A percentile compares a stretch with the other conserved stretches of the same genome.
Evolutionary conservation across 1,284 basidiomycete genomes (phyloP).

Genomic region (Earliella scabrosa): DNA sequence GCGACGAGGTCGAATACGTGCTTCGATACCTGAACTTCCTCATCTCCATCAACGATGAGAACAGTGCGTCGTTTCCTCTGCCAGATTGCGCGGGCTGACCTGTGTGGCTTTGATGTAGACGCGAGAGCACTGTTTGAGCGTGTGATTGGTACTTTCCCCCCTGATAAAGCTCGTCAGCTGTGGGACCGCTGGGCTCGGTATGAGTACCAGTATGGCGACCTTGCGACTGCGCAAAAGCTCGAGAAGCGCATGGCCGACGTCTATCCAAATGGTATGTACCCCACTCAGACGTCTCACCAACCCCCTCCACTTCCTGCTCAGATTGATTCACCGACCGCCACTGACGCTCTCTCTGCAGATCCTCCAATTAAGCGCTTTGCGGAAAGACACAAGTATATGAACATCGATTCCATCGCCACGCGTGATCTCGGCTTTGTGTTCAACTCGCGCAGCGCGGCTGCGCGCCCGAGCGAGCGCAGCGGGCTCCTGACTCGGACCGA

Average conservation of each 20-base stretch:
- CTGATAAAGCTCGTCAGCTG: slow-evolving; percentile 82
- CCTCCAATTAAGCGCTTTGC: slow-evolving; percentile 92
- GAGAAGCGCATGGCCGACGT: slow-evolving; percentile 88
- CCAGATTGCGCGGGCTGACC: slow-evolving; percentile 1
- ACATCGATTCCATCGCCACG: slow-evolving; percentile 87
- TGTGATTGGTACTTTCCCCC: slow-evolving; percentile 77
- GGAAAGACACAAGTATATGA: slow-evolving; percentile 86
- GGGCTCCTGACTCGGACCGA: slow-evolving; percentile 49
- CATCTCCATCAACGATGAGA: slow-evolving; percentile 94
- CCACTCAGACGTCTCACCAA: background rate
- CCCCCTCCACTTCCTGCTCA: no score
- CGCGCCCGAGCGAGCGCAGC: slow-evolving; percentile 29
- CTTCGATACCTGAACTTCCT: slow-evolving; percentile 91
- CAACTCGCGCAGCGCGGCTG: slow-evolving; percentile 30
- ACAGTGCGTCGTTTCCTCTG: slow-evolving; percentile 62
- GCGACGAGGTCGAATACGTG: slow-evolving; percentile 86
- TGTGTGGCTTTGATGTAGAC: slow-evolving; percentile 54
- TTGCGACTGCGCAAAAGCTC: slow-evolving; percentile 88
- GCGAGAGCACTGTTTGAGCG: slow-evolving; percentile 96
- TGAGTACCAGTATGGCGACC: slow-evolving; percentile 94
- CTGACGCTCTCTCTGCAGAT: no score
- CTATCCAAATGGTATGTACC: slow-evolving; percentile 76
- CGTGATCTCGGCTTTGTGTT: slow-evolving; percentile 83
- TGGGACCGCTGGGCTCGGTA: slow-evolving; percentile 98
- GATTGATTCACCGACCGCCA: no score